Conservation (phyloP, 2,329 filamentous ascomycete species). For the Sporothrix phasma region DNA sequence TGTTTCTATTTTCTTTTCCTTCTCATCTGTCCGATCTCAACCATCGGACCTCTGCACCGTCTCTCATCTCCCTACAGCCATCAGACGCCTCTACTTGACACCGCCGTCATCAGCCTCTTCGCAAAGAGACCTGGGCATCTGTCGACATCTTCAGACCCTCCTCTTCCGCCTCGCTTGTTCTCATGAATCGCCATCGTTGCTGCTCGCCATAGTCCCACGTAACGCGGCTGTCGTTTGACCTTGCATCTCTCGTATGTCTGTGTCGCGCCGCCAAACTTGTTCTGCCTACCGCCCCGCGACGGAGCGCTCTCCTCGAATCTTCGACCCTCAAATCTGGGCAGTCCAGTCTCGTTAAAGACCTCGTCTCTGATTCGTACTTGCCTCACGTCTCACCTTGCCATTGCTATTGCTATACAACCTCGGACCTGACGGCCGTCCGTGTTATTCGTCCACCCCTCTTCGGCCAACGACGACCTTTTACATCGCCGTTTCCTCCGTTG, state of each 20-base stretch:
- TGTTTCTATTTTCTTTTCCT: background rate
- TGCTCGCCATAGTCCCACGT: background rate
- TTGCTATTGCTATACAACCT: background rate
- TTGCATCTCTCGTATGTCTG: background rate
- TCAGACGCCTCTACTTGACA: background rate
- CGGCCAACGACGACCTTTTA: background rate
- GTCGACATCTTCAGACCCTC: background rate
- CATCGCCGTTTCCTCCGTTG: background rate
- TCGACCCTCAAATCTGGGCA: background rate
- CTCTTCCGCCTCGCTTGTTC: background rate
- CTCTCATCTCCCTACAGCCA: background rate
- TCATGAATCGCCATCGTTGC: background rate
- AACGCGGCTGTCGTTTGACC: background rate
- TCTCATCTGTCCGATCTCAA: background rate
- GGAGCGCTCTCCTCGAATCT: background rate
- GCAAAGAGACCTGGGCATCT: background rate
- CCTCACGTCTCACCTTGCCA: constrained; percentile 1
- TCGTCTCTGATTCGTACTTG: background rate
- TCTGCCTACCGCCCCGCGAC: background rate
- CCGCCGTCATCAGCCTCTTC: background rate
- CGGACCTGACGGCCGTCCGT: background rate
- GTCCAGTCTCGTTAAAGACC: background rate
- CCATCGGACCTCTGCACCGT: background rate
- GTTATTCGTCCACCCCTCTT: background rate
- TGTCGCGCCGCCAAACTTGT: background rate